Evolutionary conservation across 2,329 filamentous ascomycete species (phyloP).

Genomic region (Mariannaea sp.): DNA sequence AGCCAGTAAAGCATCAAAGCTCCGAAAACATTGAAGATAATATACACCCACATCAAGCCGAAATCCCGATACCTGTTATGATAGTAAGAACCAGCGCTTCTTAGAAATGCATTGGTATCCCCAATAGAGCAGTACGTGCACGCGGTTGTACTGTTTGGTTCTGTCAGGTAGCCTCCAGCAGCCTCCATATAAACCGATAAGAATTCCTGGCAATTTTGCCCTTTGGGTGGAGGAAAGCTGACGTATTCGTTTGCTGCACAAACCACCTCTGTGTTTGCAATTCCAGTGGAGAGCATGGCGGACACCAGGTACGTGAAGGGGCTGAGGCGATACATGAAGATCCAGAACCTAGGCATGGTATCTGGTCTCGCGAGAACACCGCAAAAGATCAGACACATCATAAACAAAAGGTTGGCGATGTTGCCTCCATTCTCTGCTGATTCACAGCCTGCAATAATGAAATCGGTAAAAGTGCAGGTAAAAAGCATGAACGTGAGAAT

Average conservation of each 20-base stretch:
- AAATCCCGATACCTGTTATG: slow-evolving; percentile 70
- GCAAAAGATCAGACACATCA: slow-evolving; percentile 56
- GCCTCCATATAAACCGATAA: slow-evolving; percentile 54
- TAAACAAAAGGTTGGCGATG: slow-evolving; percentile 68
- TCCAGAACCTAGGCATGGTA: slow-evolving; percentile 59
- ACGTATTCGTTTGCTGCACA: slow-evolving; percentile 75
- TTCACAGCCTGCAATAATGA: slow-evolving; percentile 67
- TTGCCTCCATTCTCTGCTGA: slow-evolving; percentile 70
- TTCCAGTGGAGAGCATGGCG: slow-evolving; percentile 70
- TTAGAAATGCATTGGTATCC: slow-evolving; percentile 58
- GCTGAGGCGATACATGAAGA: slow-evolving; percentile 67
- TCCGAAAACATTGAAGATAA: slow-evolving; percentile 61
- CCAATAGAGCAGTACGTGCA: slow-evolving; percentile 62
- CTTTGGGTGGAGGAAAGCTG: slow-evolving; percentile 63
- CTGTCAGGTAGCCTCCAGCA: slow-evolving; percentile 59
- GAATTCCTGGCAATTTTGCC: slow-evolving; percentile 65
- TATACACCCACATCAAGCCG: slow-evolving; percentile 64
- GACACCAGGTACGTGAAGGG: slow-evolving; percentile 83
- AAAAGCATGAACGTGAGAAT: slow-evolving; percentile 68
- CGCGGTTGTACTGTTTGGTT: slow-evolving; percentile 50
- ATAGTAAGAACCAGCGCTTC: slow-evolving; percentile 56
- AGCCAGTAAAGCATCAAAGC: slow-evolving; percentile 63
- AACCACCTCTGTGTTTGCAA: slow-evolving; percentile 67
- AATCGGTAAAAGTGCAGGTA: slow-evolving; percentile 67
- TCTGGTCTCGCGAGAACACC: slow-evolving; percentile 44